phyloP scores from a whole-genome alignment of 768 basidiomycete genomes.

The Leccinum arenicola region DNA sequence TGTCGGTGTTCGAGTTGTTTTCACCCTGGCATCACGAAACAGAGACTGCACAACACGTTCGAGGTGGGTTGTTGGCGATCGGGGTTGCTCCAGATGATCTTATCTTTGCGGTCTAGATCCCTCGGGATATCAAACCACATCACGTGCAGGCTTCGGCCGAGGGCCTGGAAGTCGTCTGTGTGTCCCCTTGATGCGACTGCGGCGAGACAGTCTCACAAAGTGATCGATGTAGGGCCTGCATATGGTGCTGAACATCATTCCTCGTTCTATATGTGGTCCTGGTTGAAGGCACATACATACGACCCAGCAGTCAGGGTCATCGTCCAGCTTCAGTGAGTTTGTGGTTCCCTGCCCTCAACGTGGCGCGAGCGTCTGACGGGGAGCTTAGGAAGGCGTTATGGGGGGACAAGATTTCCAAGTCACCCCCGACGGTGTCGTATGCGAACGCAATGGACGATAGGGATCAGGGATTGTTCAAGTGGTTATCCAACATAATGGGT shows the following conservation, averaged over 20 bases:
- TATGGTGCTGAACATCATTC: constrained; percentile 50
- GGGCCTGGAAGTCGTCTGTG: constrained; percentile 77
- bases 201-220: not conserved
- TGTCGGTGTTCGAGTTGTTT: constrained; percentile 87
- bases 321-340: constrained; percentile 39
- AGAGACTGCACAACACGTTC: constrained; percentile 84
- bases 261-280: constrained; percentile 87
- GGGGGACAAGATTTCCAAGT: constrained; percentile 71
- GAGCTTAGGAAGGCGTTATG: constrained; percentile 64
- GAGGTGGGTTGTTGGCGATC: constrained; percentile 45
- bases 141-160: constrained; percentile 51
- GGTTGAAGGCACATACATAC: constrained; percentile 77
- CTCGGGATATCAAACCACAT: constrained; percentile 64
- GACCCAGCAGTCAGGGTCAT: constrained; percentile 53
- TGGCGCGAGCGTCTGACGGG: not conserved
- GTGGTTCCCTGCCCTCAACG: constrained; percentile 18
- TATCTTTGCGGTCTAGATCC: constrained; percentile 59
- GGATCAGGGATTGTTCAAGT: constrained; percentile 69
- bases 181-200: constrained; percentile 21
- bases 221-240: constrained; percentile 20
- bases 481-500: constrained; percentile 78
- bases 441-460: constrained; percentile 67
- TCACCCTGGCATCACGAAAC: constrained; percentile 77
- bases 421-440: constrained; percentile 73
- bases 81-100: not conserved